These are phyloP conservation scores for Globisporangium carolinianum DNA, from an alignment of 352 stramenopile species.

Conservation along the genomic window DNA sequence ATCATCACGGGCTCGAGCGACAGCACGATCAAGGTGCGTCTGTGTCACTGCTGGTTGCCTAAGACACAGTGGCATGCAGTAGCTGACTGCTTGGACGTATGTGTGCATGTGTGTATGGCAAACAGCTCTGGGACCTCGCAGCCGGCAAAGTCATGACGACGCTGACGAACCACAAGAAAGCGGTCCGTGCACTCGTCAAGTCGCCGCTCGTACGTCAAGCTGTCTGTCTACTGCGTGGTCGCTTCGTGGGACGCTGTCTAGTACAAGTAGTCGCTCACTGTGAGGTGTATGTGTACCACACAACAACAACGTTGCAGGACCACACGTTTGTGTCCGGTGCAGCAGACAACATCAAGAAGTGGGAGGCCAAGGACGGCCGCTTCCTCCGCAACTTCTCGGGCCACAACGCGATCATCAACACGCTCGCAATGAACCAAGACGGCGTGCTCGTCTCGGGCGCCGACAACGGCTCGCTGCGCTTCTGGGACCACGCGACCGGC, in stretches of 20 bases:
- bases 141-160: slow-evolving; percentile 97
- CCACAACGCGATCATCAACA: slow-evolving; percentile 98
- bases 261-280: too few relatives aligned
- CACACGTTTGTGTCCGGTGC: slow-evolving; percentile 96
- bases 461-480: slow-evolving; percentile 97
- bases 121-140: slow-evolving; percentile 95
- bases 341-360: slow-evolving; percentile 99
- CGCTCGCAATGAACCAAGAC: slow-evolving; percentile 97
- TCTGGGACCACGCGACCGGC: slow-evolving; percentile 98
- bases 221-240: too few relatives aligned
- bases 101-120: background rate
- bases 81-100: background rate
- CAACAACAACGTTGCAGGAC: slow-evolving; percentile 44
- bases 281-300: too few relatives aligned
- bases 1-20: slow-evolving; percentile 91
- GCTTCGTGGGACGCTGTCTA: too few relatives aligned
- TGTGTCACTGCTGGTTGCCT: background rate
- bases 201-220: slow-evolving; percentile 59
- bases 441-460: slow-evolving; percentile 94
- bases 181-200: slow-evolving; percentile 88
- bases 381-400: slow-evolving; percentile 97
- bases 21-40: slow-evolving; percentile 88
- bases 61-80: too few relatives aligned
- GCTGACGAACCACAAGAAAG: slow-evolving; percentile 99
- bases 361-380: slow-evolving; percentile 91